These are phyloP conservation scores for Penicillium oxalicum DNA, from an alignment of 2,329 filamentous ascomycete genomes.

Conservation along the genomic window DNA sequence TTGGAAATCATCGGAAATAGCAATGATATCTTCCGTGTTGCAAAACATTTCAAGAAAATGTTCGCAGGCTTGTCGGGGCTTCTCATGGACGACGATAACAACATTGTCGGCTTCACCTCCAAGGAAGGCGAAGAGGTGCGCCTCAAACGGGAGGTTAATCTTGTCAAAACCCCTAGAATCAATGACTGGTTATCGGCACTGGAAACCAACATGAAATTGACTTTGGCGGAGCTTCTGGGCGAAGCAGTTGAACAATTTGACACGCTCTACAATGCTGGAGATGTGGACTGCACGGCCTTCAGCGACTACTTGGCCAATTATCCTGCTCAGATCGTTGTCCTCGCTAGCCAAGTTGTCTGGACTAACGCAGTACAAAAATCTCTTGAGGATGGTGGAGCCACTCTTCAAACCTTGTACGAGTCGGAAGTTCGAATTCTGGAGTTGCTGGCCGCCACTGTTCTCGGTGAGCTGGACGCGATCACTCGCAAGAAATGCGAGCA, in stretches of 20 bases:
- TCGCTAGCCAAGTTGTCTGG: slow-evolving; percentile 92
- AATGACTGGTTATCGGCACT: slow-evolving; percentile 97
- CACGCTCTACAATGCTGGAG: slow-evolving; percentile 65
- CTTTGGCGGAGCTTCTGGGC: slow-evolving; percentile 80
- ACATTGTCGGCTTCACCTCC: slow-evolving; percentile 87
- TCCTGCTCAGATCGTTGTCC: slow-evolving; percentile 90
- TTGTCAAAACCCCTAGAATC: slow-evolving; percentile 90
- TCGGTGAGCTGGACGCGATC: slow-evolving; percentile 81
- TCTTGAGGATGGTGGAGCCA: slow-evolving; percentile 64
- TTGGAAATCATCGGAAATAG: slow-evolving; percentile 99
- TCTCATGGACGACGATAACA: slow-evolving; percentile 80
- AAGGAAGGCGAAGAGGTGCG: slow-evolving; percentile 88
- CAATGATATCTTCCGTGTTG: slow-evolving; percentile 91
- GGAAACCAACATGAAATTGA: slow-evolving; percentile 88
- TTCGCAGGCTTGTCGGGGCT: slow-evolving; percentile 92
- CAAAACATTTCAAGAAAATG: slow-evolving; percentile 99
- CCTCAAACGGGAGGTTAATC: slow-evolving; percentile 83
- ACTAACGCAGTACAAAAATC: slow-evolving; percentile 78
- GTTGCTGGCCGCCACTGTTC: slow-evolving; percentile 78
- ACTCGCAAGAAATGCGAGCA: slow-evolving; percentile 96
- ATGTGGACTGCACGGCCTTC: slow-evolving; percentile 65
- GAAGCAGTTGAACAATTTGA: slow-evolving; percentile 81
- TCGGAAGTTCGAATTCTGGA: slow-evolving; percentile 79
- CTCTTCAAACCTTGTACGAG: slow-evolving; percentile 66
- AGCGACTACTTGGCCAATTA: slow-evolving; percentile 76